Conservation (phyloP, 768 basidiomycete species). For the Lactarius hatsudake region DNA sequence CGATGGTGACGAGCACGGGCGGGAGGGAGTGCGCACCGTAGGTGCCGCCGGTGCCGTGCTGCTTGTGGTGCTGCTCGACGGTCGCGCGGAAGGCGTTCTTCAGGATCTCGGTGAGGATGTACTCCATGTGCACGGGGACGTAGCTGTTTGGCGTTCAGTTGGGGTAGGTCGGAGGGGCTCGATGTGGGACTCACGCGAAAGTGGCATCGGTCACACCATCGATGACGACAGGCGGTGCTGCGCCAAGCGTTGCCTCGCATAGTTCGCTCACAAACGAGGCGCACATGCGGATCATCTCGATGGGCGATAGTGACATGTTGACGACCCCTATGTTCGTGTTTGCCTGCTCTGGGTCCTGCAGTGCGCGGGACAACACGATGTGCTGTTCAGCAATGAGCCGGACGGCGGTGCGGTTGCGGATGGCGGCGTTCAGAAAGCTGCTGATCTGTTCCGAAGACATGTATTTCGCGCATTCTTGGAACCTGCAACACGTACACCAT, state of each 20-base stretch:
- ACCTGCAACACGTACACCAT: constrained; percentile 44
- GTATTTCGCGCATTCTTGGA: constrained; percentile 83
- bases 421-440: constrained; percentile 78
- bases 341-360: constrained; percentile 42
- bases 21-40: constrained; percentile 43
- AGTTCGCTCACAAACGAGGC: constrained; percentile 80
- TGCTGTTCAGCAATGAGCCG: constrained; percentile 91
- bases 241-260: constrained; percentile 81
- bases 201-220: constrained; percentile 69
- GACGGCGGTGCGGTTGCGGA: constrained; percentile 83
- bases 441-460: constrained; percentile 79
- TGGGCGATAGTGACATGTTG: constrained; percentile 67
- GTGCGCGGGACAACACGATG: constrained; percentile 72
- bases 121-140: constrained; percentile 87
- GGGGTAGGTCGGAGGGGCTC: too few relatives aligned
- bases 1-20: constrained; percentile 70
- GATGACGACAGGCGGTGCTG: constrained; percentile 61
- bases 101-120: constrained; percentile 85
- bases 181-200: constrained; percentile 65
- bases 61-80: constrained; percentile 65
- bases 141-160: constrained; percentile 49
- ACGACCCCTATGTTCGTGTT: constrained; percentile 66
- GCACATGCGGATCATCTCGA: constrained; percentile 73
- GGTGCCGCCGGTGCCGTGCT: constrained; percentile 36
- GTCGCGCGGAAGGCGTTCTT: constrained; percentile 92